Evolutionary conservation across 768 basidiomycete genomes (phyloP).

Genomic region (Tylopilus sp.): DNA sequence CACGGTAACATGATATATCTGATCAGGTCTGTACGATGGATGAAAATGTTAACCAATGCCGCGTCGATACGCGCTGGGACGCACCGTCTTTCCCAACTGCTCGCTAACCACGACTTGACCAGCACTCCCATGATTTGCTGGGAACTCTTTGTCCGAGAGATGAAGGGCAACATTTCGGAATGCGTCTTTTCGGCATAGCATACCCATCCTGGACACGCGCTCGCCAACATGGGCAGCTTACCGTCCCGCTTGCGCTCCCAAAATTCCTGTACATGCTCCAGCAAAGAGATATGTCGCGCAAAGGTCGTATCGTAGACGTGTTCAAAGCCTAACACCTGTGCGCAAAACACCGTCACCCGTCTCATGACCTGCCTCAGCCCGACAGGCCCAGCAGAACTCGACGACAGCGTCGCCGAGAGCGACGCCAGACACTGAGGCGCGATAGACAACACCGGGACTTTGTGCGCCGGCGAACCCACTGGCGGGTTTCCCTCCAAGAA

Average conservation of each 20-base stretch:
- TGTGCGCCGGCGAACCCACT: constrained; percentile 38
- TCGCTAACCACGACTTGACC: constrained; percentile 85
- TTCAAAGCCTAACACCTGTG: constrained; percentile 64
- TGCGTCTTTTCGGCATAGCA: constrained; percentile 99
- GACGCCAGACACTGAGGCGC: constrained; percentile 86
- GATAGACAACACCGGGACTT: constrained; percentile 76
- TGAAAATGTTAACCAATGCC: constrained; percentile 3
- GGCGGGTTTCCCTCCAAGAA: constrained; percentile 63
- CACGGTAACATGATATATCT: constrained; percentile 93
- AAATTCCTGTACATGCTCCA: constrained; percentile 82
- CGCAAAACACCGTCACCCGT: constrained; percentile 70
- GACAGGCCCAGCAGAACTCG: constrained; percentile 40
- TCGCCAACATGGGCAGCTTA: constrained; percentile 83
- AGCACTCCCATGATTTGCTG: constrained; percentile 93
- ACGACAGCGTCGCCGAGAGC: constrained; percentile 60
- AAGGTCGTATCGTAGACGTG: constrained; percentile 94
- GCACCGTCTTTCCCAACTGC: constrained; percentile 63
- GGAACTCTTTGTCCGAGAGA: constrained; percentile 84
- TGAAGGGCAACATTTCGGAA: constrained; percentile 87
- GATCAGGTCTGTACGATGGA: constrained; percentile 55
- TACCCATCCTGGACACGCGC: constrained; percentile 98
- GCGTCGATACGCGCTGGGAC: constrained; percentile 29
- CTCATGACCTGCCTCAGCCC: constrained; percentile 61
- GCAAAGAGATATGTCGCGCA: constrained; percentile 79
- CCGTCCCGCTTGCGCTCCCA: constrained; percentile 54